These are phyloP conservation scores for Cryptomeria japonica DNA, from an alignment of 75 land plant species.

Conservation along the genomic window DNA sequence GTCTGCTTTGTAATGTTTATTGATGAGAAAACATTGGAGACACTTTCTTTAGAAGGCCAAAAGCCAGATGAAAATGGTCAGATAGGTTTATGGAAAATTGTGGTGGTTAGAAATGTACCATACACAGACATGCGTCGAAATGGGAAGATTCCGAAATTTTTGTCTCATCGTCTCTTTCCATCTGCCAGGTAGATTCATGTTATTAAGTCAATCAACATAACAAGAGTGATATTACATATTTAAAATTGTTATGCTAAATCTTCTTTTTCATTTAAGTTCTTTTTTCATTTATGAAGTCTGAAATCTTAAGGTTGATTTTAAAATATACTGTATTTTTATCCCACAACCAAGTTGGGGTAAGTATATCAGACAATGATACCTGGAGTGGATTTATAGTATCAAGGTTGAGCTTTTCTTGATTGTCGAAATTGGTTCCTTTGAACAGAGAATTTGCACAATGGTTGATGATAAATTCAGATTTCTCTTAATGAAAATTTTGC, in stretches of 20 bases:
- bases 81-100: conserved; percentile 87
- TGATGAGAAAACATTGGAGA: conserved; percentile 71
- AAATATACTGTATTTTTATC: not conserved
- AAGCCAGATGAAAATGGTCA: conserved; percentile 57
- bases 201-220: not conserved
- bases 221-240: not conserved
- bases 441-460: not conserved
- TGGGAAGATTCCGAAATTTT: conserved; percentile 91
- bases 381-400: not conserved
- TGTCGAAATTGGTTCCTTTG: not conserved
- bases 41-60: conserved; percentile 63
- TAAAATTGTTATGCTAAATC: not conserved
- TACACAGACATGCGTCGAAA: conserved; percentile 81
- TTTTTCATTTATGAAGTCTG: not conserved
- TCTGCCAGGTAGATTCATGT: conserved; percentile 62
- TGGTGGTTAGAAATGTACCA: conserved; percentile 82
- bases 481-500: not conserved
- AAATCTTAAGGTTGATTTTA: not conserved
- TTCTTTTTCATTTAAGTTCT: not conserved
- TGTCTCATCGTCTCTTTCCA: conserved; percentile 93
- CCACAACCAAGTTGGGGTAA: not conserved
- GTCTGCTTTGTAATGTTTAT: conserved; percentile 97
- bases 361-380: not conserved
- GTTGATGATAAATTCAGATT: not conserved
- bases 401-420: not conserved